Evolutionary conservation across 1,284 basidiomycete genomes (phyloP).

Genomic region (Ustilago loliicola): DNA sequence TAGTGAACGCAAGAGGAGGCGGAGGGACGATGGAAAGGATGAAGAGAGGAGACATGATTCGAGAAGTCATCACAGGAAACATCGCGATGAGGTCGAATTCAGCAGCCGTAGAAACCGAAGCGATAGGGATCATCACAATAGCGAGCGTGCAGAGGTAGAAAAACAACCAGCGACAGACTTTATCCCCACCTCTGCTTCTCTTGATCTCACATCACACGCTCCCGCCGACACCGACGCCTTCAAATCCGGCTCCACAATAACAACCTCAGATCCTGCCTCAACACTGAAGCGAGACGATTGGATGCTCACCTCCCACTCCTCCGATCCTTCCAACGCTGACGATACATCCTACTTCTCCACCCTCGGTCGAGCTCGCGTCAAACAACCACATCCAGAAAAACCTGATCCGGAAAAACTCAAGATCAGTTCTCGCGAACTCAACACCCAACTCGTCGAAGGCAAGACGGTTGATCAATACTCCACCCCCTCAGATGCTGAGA

Average conservation of each 20-base stretch:
- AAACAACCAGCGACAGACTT: constrained; percentile 77
- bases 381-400: constrained; percentile 72
- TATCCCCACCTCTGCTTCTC: constrained; percentile 83
- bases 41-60: neutral
- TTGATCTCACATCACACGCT: constrained; percentile 77
- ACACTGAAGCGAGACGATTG: constrained; percentile 83
- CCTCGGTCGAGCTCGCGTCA: constrained; percentile 78
- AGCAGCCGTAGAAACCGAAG: constrained; percentile 71
- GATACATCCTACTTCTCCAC: constrained; percentile 78
- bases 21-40: constrained; percentile 22
- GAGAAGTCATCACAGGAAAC: constrained; percentile 4
- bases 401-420: constrained; percentile 80
- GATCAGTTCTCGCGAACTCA: constrained; percentile 79
- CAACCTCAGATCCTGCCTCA: too few species aligned
- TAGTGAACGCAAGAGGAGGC: constrained; percentile 71
- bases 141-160: constrained; percentile 66
- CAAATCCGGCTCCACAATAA: constrained; percentile 68
- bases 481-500: constrained; percentile 15
- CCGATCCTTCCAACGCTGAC: neutral
- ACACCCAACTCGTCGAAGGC: constrained; percentile 79
- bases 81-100: constrained; percentile 79
- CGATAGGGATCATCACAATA: constrained; percentile 76
- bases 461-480: constrained; percentile 76
- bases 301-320: constrained; percentile 77
- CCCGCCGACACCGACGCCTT: constrained; percentile 72